Base-by-base conservation (phyloP, 2,329 filamentous ascomycete species). In the Penicillium sp. region DNA sequence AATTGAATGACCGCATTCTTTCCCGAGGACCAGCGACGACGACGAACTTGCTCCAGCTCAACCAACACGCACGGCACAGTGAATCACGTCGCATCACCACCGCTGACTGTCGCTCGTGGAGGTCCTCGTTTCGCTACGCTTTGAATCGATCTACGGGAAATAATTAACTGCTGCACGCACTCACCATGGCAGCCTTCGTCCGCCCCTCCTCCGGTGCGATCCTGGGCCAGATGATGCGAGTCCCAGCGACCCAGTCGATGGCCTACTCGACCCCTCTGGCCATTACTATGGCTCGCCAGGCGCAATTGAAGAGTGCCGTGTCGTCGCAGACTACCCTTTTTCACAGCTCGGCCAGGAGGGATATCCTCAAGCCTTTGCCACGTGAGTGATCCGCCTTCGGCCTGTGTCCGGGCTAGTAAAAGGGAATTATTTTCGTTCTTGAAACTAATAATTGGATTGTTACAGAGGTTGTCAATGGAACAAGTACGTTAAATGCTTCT, bases 281-380 rank as follows among this genome's bases (percentile, higher is more conserved):
- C 16, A 57, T 59, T 23, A 57, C 52, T 18, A 33, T 61, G 42
- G 46, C 57, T 47, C 62, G 59, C 21, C 60, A 64, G 26, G 49
- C 42, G 28, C 59, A 62, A 50, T 62, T 72, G 63, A 70, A 71
- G 66, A 65, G 63, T 50, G 48, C 63, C 55, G 66, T 66, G 35
- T 63, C 70, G 56, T 75, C 77, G 64, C 80, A 85, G 73, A 80
- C 86, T 66, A 87, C 91, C 63, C 87, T 89, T 65, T 96, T 99
- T 83, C 92, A 97, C 77, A 90, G 88, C 68, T 90, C 90, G 43
- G 82, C 85, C 75, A 83, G 84, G 76, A 83, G 84, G 74, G 81
- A 82, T 70, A 87, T 93, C 69, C 82, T 99, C 57, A 91, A 93
- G 59, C 87, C 91, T 56, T 83, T 89, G 63, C 91, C 92, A 68